Evolutionary conservation across 768 basidiomycete genomes (phyloP), one percentile per base, ranked within the genome.

Genomic region (Serendipita sp.): DNA sequence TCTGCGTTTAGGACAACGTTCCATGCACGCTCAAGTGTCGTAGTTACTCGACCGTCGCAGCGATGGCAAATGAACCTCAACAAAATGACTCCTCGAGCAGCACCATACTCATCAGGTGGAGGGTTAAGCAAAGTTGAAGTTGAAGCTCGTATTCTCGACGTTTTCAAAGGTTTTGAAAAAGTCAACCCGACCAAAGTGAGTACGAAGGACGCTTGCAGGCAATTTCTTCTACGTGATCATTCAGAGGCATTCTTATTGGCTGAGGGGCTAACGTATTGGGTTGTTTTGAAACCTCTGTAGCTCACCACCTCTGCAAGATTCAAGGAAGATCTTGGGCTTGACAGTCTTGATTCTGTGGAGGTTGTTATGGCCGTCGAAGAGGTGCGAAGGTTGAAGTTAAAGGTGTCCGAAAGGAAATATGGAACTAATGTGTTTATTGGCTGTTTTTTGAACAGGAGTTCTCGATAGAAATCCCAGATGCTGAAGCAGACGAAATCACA

Each of bases 351-450:
- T 74, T 83, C 93, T 18, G 94, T 99, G 18, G 96, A 99, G 75
- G 93, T 97, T 32, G 90, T 98, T 70, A 96, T 99, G 93, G 92
- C 95, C 45, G 87, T 99, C 69, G 96, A 99, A 77, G 96, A 93
- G 83, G 87, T 84, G 69, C 51, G 72, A 51, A 3, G 4, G 10
- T 38, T 60, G 45, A 62, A 65, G 46, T 65, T 47, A 45, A 34
- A 38, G 65, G n/a, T 24, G 53, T 64, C 15, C 47, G 18, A 64
- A 66, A 64, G 45, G 45, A 45, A 66, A 64, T 16, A 45, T 63
- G 64, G 63, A 24, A 65, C 4, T 60, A 18, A 30, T 44, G 2
- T 35, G 35, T 41, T 18, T 3, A 18, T 11, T 5, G 18, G n/a
- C 24, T 65, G 24, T 7, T 24, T 62, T 66, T 18, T 28, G 10